Base-by-base conservation (phyloP, 2,329 filamentous ascomycete genomes). In the Fusarium equiseti region DNA sequence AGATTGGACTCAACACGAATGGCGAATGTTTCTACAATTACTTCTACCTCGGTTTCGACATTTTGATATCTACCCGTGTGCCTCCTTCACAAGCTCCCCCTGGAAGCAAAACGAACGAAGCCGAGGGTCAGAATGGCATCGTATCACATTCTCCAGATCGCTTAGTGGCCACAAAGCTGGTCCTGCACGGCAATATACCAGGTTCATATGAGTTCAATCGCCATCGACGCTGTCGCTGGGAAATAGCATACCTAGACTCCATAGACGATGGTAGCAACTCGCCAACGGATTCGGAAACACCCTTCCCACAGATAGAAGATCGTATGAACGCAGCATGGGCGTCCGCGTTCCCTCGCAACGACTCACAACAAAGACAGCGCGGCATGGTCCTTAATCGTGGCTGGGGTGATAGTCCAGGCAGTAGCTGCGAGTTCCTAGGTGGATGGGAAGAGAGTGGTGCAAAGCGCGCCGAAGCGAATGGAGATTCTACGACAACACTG, bases 141-240 rank as follows among this genome's bases (percentile, higher is more conserved):
- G 83, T 82, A 66, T 80, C 78, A 2, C 80, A 81, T 38, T 81
- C 80, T 3, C 80, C 87, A 1, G 89, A 93, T 62, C 90, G 91
- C 43, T 85, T 97, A 13, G 93, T 96, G 1, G 95, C 92, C 8
- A 96, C 93, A 1, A 98, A 98, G 78, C 79, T 99, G n/a, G 89
- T 98, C 20, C 86, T 99, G 3, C 96, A 99, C 79, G 94, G 92
- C 45, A 99, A 99, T 75, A 90, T 98, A 4, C 96, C 96, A 2
- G 96, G 96, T 0, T 97, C 94, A 2, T 98, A 98, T 78, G 93
- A 95, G 13, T 99, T 99, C 83, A 98, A 99, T 80, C 89, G 96
- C 7, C 94, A 98, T 79, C 90, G 95, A 20, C 89, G 96, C 66
- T 94, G 93, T 74, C 89, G 95, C 43, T 99, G 96, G 96, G 89